Conservation (phyloP, 768 basidiomycete species). For the Tulasnella sp. region DNA sequence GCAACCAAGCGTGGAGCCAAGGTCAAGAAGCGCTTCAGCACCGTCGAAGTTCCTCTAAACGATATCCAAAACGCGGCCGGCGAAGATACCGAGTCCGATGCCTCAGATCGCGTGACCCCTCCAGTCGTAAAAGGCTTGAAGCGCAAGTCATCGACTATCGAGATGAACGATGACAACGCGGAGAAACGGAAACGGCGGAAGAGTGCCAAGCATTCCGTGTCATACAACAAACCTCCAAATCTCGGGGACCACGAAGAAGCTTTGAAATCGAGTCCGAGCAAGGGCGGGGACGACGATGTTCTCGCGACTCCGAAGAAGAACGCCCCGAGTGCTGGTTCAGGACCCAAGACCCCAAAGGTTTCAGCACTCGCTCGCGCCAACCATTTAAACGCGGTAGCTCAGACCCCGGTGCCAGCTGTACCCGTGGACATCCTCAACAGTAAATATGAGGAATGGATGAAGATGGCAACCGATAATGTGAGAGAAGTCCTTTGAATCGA, state of each 20-base stretch:
- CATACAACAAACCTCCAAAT: constrained; percentile 42
- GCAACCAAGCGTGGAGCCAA: constrained; percentile 36
- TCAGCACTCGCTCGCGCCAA: constrained; percentile 34
- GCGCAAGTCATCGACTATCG: constrained; percentile 34
- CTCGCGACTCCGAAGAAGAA: constrained; percentile 1
- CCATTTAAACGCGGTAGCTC: constrained; percentile 32
- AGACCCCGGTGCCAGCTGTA: constrained; percentile 34
- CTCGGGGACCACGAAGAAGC: constrained; percentile 58
- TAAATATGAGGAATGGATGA: constrained; percentile 99
- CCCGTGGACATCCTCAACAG: constrained; percentile 80
- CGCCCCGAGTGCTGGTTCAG: constrained; percentile 15
- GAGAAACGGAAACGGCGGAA: constrained; percentile 81
- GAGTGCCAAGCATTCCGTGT: constrained; percentile 60
- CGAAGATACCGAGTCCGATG: constrained; percentile 32
- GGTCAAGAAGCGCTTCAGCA: constrained; percentile 33
- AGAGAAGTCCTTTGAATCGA: constrained; percentile 33
- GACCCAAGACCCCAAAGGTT: constrained; percentile 34
- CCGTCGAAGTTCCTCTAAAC: constrained; percentile 28
- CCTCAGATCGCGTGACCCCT: constrained; percentile 36
- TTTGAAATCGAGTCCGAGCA: constrained; percentile 36
- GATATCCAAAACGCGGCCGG: constrained; percentile 19
- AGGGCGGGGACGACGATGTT: constrained; percentile 20
- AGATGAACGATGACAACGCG: constrained; percentile 77
- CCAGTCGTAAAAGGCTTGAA: constrained; percentile 6
- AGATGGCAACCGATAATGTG: constrained; percentile 98